These are phyloP conservation scores for Taphrina pruni DNA, from an alignment of 1,139 yeast genomes.

Conservation along the genomic window DNA sequence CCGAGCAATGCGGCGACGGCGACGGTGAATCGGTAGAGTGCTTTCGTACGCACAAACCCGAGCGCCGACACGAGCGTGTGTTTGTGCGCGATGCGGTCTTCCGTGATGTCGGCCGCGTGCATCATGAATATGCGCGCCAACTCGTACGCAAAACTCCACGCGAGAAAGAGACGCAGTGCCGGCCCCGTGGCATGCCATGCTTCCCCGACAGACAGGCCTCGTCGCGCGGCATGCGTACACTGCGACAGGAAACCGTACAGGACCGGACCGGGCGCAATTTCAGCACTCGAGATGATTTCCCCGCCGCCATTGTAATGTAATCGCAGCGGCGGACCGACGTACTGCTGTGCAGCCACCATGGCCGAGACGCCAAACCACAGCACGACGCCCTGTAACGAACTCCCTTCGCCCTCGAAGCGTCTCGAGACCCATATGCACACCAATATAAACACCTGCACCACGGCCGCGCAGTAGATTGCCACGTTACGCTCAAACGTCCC, in stretches of 20 bases:
- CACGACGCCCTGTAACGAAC: constrained; percentile 21
- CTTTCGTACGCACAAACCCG: constrained; percentile 13
- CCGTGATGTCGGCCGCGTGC: constrained; percentile 30
- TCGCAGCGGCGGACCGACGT: constrained; percentile 29
- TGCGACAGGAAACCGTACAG: constrained; percentile 28
- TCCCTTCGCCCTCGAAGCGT: constrained; percentile 18
- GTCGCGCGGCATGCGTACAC: neutral
- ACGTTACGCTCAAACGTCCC: constrained; percentile 13
- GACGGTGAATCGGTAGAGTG: constrained; percentile 7
- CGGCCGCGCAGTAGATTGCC: constrained; percentile 15
- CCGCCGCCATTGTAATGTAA: constrained; percentile 26
- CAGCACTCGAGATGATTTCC: constrained; percentile 13
- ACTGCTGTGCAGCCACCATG: constrained; percentile 30
- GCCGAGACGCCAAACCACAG: constrained; percentile 9
- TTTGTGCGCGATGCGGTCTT: constrained; percentile 24
- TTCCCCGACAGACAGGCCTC: neutral
- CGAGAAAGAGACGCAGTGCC: constrained; percentile 7
- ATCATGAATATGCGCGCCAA: constrained; percentile 16
- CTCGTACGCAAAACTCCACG: constrained; percentile 19
- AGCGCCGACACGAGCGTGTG: constrained; percentile 27
- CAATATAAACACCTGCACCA: constrained; percentile 20
- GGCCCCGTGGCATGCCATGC: neutral
- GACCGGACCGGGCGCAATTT: constrained; percentile 17
- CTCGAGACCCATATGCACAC: neutral
- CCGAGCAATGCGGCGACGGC: constrained; percentile 7